These are phyloP conservation scores for Coemansia sp. DNA, from an alignment of 192 early-diverging fungal genomes.

Conservation along the genomic window DNA sequence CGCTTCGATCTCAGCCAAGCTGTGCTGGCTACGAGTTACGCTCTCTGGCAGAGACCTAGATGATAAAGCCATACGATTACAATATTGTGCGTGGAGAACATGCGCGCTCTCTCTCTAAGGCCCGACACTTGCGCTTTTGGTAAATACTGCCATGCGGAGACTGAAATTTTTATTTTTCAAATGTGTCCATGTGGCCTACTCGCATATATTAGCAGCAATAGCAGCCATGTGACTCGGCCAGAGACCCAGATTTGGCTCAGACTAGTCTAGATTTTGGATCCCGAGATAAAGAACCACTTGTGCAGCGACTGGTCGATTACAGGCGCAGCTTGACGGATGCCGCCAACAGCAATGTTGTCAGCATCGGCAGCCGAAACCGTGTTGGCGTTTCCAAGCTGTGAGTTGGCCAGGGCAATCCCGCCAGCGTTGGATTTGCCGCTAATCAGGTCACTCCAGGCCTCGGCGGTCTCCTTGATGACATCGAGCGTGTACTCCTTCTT, in stretches of 20 bases:
- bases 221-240: not conserved
- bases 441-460: conserved; percentile 90
- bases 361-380: conserved; percentile 61
- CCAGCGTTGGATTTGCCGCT: conserved; percentile 70
- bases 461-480: conserved; percentile 87
- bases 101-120: not conserved
- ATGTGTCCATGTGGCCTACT: not conserved
- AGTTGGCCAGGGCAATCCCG: conserved; percentile 69
- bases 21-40: not conserved
- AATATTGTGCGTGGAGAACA: not conserved
- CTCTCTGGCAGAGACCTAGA: not conserved
- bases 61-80: not conserved
- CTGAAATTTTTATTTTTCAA: not conserved
- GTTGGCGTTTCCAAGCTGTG: conserved; percentile 74
- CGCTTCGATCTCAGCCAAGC: not conserved
- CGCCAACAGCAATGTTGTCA: conserved; percentile 59
- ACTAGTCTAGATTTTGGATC: conserved; percentile 58
- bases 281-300: conserved; percentile 99
- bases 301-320: conserved; percentile 62
- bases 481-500: conserved; percentile 85
- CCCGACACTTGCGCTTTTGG: not conserved
- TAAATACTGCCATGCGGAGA: not conserved
- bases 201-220: not conserved
- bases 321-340: conserved; percentile 40
- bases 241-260: not conserved